A percentile compares a stretch with the other conserved stretches of the same genome.
These are phyloP conservation scores for Entophlyctis helioformis DNA, from an alignment of 192 early-diverging fungal species.

Conservation along the genomic window DNA sequence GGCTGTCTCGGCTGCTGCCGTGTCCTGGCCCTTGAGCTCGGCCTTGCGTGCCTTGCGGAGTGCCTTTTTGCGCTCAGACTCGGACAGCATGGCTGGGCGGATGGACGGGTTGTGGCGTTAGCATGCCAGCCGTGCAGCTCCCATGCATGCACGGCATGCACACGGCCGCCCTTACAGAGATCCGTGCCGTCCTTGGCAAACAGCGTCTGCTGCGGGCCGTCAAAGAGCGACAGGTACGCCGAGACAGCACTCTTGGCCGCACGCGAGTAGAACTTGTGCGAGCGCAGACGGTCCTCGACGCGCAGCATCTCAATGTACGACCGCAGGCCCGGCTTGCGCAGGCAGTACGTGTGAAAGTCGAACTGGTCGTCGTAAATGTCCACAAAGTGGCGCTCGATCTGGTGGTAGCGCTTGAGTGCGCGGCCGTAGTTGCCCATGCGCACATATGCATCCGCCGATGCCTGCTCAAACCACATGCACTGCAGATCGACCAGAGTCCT, in stretches of 20 bases:
- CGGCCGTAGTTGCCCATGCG: slow-evolving; percentile 57
- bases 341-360: slow-evolving; percentile 90
- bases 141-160: no score
- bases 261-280: slow-evolving; percentile 57
- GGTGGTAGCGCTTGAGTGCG: slow-evolving; percentile 82
- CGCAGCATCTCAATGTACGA: slow-evolving; percentile 72
- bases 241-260: slow-evolving; percentile 65
- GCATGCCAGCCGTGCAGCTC: no score
- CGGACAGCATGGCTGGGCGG: slow-evolving; percentile 55
- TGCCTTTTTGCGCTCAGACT: slow-evolving; percentile 66
- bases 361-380: slow-evolving; percentile 87
- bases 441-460: slow-evolving; percentile 60
- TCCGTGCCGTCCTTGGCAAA: no score
- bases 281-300: slow-evolving; percentile 65
- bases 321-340: slow-evolving; percentile 80
- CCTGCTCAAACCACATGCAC: slow-evolving; percentile 79
- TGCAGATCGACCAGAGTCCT: slow-evolving; percentile 85
- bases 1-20: slow-evolving; percentile 31
- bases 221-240: slow-evolving; percentile 36
- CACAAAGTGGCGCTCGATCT: slow-evolving; percentile 66
- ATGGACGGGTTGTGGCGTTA: no score
- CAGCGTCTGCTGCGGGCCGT: slow-evolving; percentile 44
- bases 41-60: slow-evolving; percentile 66
- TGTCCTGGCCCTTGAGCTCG: slow-evolving; percentile 46
- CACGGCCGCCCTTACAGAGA: no score